Conservation (phyloP, 257 asterid genomes). For the Lantana camara region DNA sequence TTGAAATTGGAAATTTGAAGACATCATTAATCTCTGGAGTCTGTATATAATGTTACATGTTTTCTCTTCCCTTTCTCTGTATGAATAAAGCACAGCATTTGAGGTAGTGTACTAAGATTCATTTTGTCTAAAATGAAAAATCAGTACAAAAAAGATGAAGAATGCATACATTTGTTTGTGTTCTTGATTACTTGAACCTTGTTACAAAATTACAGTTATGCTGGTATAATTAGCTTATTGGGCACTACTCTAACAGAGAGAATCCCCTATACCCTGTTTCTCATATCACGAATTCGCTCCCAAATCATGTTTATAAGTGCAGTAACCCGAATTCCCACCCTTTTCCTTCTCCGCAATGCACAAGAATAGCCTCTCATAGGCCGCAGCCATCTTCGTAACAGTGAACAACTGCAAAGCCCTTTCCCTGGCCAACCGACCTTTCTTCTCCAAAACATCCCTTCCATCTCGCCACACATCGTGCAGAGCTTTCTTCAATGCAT, state of each 20-base stretch:
- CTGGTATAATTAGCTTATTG: no score
- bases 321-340: neutral
- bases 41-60: neutral
- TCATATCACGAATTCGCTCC: neutral
- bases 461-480: slow-evolving; percentile 64
- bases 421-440: slow-evolving; percentile 57
- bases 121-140: no score
- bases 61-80: neutral
- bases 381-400: slow-evolving; percentile 77
- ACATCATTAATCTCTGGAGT: neutral
- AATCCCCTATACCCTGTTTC: no score
- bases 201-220: no score
- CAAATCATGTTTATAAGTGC: slow-evolving; percentile 26
- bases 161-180: no score
- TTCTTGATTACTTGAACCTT: no score
- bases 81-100: no score
- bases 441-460: slow-evolving; percentile 40
- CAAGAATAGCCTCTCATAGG: slow-evolving; percentile 72
- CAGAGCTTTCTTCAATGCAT: slow-evolving; percentile 54
- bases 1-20: slow-evolving; percentile 1
- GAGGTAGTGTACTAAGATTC: no score
- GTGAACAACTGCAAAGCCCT: slow-evolving; percentile 59
- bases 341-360: slow-evolving; percentile 46
- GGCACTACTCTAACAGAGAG: no score
- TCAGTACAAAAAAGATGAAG: no score